Conservation (phyloP, 768 basidiomycete species). For the Lyophyllum shimeji region DNA sequence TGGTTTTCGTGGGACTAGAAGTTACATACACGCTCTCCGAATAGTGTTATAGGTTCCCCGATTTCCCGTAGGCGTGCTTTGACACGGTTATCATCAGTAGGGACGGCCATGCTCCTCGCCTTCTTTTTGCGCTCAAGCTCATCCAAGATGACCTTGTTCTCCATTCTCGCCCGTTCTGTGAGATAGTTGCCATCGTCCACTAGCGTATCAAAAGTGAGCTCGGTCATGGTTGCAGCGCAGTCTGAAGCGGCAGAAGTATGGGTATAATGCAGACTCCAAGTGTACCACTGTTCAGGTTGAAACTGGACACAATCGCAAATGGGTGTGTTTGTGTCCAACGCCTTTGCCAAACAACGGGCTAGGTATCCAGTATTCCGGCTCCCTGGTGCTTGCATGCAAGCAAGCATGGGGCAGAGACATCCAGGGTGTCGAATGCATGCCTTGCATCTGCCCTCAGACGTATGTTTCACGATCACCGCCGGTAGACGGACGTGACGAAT, state of each 20-base stretch:
- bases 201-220: conserved; percentile 74
- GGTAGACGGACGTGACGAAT: too few species aligned
- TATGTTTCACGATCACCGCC: too few species aligned
- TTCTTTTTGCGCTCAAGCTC: conserved; percentile 99
- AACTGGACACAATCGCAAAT: background rate
- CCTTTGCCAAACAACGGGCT: too few species aligned
- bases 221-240: conserved; percentile 50
- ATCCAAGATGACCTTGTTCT: conserved; percentile 87
- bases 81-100: conserved; percentile 95
- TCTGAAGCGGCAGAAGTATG: background rate
- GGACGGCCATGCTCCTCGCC: conserved; percentile 89
- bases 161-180: conserved; percentile 71
- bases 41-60: conserved; percentile 95
- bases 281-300: background rate
- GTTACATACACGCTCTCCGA: conserved; percentile 90
- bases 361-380: too few species aligned
- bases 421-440: too few species aligned
- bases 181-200: conserved; percentile 77
- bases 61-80: conserved; percentile 87
- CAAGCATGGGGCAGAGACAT: too few species aligned
- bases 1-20: background rate
- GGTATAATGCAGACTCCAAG: background rate
- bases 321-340: background rate
- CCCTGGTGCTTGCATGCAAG: too few species aligned
- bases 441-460: too few species aligned